A percentile compares a stretch with the other conserved stretches of the same genome.
Conservation (phyloP, 1,284 basidiomycete genomes). For the Microbotryum scabiosae region DNA sequence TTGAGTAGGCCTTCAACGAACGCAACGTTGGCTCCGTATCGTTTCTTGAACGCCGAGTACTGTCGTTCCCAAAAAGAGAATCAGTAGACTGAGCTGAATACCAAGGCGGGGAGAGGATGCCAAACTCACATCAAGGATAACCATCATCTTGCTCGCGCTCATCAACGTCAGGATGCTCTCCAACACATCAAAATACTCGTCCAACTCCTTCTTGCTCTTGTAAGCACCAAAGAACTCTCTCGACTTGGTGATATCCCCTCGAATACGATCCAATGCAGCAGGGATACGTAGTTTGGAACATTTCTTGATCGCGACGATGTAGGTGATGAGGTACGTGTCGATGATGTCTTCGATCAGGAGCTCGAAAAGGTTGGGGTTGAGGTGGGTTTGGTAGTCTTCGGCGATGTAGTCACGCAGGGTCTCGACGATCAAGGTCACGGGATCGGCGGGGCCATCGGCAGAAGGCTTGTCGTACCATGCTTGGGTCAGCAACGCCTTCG, state of each 20-base stretch:
- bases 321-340: conserved; percentile 81
- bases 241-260: conserved; percentile 66
- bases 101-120: not conserved
- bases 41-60: conserved; percentile 79
- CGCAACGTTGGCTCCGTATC: conserved; percentile 82
- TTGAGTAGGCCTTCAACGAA: conserved; percentile 88
- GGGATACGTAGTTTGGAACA: conserved; percentile 84
- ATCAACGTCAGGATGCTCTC: conserved; percentile 77
- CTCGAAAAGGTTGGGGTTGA: conserved; percentile 86
- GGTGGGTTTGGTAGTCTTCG: conserved; percentile 74
- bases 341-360: conserved; percentile 87
- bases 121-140: conserved; percentile 71
- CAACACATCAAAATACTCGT: conserved; percentile 74
- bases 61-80: no score
- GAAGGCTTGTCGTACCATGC: conserved; percentile 57
- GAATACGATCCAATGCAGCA: conserved; percentile 67
- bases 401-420: conserved; percentile 93
- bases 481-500: conserved; percentile 71
- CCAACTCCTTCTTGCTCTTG: conserved; percentile 71
- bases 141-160: conserved; percentile 82
- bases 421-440: conserved; percentile 76
- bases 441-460: conserved; percentile 47
- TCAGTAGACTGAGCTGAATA: not conserved
- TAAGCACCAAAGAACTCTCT: conserved; percentile 73
- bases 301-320: conserved; percentile 78